Base-by-base conservation (phyloP, 768 basidiomycete species). In the Clathrus columnatus region DNA sequence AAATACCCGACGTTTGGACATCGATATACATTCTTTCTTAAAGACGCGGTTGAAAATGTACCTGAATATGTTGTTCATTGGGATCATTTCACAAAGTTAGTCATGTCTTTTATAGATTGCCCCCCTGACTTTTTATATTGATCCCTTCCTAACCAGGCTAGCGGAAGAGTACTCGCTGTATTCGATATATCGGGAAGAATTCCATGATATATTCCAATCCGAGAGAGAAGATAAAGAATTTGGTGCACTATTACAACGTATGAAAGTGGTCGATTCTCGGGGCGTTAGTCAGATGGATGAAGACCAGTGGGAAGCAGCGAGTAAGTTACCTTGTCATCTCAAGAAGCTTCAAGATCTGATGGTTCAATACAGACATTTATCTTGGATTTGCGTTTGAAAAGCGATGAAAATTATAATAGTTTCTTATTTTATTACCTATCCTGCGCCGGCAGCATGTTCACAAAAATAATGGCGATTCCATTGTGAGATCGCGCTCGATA, bases 291-390 rank as follows among this genome's bases (percentile, higher is more conserved):
- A 88, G 51, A 96, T 98, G 90, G 83, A 93, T 60, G 87, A 88
- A 61, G 86, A 89, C 62, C 94, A 98, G 70, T 96, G 95, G 91
- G 93, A 97, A 64, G 95, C 95, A 59, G 93, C 92, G n/a, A 97
- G 96, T 97, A 70, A 70, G 92, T 81, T 11, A 10, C 43, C 54
- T 32, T 46, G 46, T 29, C 29, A 53, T 8, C 26, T 58, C 7
- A 16, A 51, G 0, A 18, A 24, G 14, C 29, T 20, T 27, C 7
- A 20, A 27, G 14, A 56, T 56, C 52, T 58, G 24, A 47, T 47
- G 36, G 23, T 51, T 42, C 20, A n/a, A 2, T 32, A 41, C 64
- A 97, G 94, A 94, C 67, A 84, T 97, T 51, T 97, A 97, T 62
- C 80, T 94, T 61, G 94, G 85, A 2, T 97, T 97, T 63, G 94